Evolutionary conservation across 495 filamentous ascomycete species (phyloP).

Genomic region (Neurospora sp.): DNA sequence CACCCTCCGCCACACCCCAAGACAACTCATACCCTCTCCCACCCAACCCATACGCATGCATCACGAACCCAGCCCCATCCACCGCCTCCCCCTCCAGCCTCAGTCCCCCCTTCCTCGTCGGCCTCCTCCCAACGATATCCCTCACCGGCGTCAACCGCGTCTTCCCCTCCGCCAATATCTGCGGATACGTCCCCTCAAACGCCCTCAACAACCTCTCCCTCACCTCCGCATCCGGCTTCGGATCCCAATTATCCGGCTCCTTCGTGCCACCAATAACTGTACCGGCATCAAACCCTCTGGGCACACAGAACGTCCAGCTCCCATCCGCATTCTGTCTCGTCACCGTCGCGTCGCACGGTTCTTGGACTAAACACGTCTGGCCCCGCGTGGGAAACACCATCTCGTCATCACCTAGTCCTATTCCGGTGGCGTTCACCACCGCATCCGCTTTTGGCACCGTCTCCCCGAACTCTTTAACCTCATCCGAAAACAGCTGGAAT

Average conservation of each 20-base stretch:
- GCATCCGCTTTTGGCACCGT: slow-evolving; percentile 21
- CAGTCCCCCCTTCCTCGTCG: slow-evolving; percentile 31
- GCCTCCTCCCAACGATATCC: slow-evolving; percentile 33
- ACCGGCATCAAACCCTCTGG: slow-evolving; percentile 45
- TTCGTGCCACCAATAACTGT: slow-evolving; percentile 58
- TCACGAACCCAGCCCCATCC: slow-evolving; percentile 28
- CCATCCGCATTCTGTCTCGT: slow-evolving; percentile 51
- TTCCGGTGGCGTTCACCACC: slow-evolving; percentile 51
- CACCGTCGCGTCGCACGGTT: slow-evolving; percentile 37
- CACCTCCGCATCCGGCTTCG: slow-evolving; percentile 35
- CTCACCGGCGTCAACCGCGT: slow-evolving; percentile 25
- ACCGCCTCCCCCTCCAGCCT: slow-evolving; percentile 32
- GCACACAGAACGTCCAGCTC: slow-evolving; percentile 51
- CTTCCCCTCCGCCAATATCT: slow-evolving; percentile 21
- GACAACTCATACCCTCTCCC: slow-evolving; percentile 48
- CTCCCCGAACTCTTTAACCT: too few species aligned
- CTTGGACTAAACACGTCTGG: slow-evolving; percentile 37
- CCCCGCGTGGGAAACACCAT: slow-evolving; percentile 46
- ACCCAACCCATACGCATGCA: slow-evolving; percentile 57
- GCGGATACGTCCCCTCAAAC: slow-evolving; percentile 29
- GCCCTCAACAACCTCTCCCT: slow-evolving; percentile 36
- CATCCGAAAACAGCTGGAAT: slow-evolving; percentile 13
- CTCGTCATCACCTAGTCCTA: slow-evolving; percentile 45
- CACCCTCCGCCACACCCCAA: slow-evolving; percentile 37
- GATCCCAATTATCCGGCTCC: slow-evolving; percentile 46